Evolutionary conservation across 225 moss, liverwort and hornwort genomes (phyloP).

Genomic region (Rhytidiadelphus loreus): DNA sequence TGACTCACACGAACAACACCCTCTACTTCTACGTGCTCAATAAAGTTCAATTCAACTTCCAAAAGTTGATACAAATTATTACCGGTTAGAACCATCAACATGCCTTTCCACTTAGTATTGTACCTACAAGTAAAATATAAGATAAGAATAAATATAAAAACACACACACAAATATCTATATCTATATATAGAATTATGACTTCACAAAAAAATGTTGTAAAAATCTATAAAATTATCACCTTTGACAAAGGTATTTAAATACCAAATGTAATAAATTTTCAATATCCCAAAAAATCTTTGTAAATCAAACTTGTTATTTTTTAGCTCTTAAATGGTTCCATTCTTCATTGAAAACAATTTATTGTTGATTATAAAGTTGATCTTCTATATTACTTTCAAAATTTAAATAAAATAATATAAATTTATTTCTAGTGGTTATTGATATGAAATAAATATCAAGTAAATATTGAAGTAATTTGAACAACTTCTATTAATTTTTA

Average conservation of each 20-base stretch:
- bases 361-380: neutral
- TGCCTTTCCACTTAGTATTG: conserved; percentile 70
- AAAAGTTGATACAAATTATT: conserved; percentile 54
- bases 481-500: fast-evolving
- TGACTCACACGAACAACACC: conserved; percentile 48
- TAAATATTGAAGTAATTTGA: neutral
- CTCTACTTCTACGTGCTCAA: conserved; percentile 83
- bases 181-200: neutral
- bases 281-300: fast-evolving
- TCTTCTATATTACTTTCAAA: neutral
- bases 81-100: conserved; percentile 71
- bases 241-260: neutral
- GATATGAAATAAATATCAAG: neutral
- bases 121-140: conserved; percentile 25
- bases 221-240: neutral
- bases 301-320: neutral
- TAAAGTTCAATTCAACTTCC: conserved; percentile 29
- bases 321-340: neutral
- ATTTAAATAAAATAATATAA: neutral
- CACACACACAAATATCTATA: neutral
- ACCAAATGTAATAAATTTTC: neutral
- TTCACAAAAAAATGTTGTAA: neutral
- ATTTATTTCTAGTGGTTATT: neutral
- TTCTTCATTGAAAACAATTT: neutral
- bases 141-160: neutral